Percentiles rank a stretch among this genome's conserved stretches.
These are phyloP conservation scores for Salix udensis DNA, from an alignment of 345 rosid genomes.

Conservation along the genomic window DNA sequence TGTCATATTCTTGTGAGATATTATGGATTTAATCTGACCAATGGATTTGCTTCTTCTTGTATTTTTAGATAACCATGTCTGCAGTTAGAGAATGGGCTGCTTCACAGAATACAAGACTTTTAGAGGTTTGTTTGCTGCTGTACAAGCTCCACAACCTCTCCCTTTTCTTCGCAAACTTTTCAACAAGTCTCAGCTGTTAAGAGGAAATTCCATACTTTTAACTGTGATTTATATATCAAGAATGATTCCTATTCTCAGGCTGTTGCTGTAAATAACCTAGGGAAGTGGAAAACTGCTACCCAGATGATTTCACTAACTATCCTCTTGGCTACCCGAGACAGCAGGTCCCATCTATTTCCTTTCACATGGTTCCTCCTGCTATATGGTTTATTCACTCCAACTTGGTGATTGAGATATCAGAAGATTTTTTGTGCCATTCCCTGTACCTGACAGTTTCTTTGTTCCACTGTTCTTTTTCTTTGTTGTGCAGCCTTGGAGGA, in stretches of 20 bases:
- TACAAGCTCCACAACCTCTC: not conserved
- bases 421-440: not conserved
- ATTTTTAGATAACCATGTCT: constrained; percentile 87
- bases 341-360: constrained; percentile 41
- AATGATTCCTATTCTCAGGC: constrained; percentile 44
- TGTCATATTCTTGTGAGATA: not conserved
- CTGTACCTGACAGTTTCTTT: constrained; percentile 2
- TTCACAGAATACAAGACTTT: constrained; percentile 74
- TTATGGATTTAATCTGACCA: constrained; percentile 4
- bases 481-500: constrained; percentile 51
- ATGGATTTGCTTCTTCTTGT: constrained; percentile 12
- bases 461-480: not conserved
- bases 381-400: not conserved
- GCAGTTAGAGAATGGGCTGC: constrained; percentile 99
- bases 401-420: not conserved
- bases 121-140: constrained; percentile 50
- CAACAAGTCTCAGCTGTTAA: not conserved
- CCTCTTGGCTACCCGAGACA: constrained; percentile 79
- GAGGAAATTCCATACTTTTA: not conserved
- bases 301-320: constrained; percentile 92
- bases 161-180: not conserved
- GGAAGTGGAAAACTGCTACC: constrained; percentile 98
- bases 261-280: constrained; percentile 94
- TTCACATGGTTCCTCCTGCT: not conserved
- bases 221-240: not conserved